phyloP scores from a whole-genome alignment of 1,284 basidiomycete genomes.

The Albatrellus sp. region DNA sequence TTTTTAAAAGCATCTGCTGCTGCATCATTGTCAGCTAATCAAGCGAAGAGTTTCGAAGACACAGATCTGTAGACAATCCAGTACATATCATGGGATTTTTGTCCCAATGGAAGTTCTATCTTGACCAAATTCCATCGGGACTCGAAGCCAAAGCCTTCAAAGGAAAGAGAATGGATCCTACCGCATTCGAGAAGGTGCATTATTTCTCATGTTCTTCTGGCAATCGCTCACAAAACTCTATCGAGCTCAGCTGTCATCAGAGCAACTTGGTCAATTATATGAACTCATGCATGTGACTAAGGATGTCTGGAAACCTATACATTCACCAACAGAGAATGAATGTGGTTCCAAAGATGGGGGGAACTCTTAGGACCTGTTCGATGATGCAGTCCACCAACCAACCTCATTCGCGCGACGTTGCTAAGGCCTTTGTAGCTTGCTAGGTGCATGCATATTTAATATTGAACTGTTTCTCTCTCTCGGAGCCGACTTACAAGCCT shows the following conservation, averaged over 20 bases:
- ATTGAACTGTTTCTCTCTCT: too few relatives aligned
- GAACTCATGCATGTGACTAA: constrained; percentile 87
- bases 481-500: too few relatives aligned
- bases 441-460: too few relatives aligned
- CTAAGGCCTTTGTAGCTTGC: too few relatives aligned
- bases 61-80: constrained; percentile 71
- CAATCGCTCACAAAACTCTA: background rate
- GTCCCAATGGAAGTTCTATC: constrained; percentile 85
- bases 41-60: constrained; percentile 68
- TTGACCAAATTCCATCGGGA: constrained; percentile 54
- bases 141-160: constrained; percentile 33
- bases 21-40: background rate
- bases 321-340: constrained; percentile 10
- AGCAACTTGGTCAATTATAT: constrained; percentile 85
- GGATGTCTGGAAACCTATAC: constrained; percentile 64
- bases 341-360: constrained; percentile 1
- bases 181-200: constrained; percentile 66
- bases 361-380: constrained; percentile 17
- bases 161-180: constrained; percentile 66
- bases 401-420: constrained; percentile 21
- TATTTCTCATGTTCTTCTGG: background rate
- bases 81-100: constrained; percentile 87
- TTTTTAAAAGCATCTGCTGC: too few relatives aligned
- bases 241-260: constrained; percentile 62
- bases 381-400: constrained; percentile 34